Base-by-base conservation (phyloP, 2,329 filamentous ascomycete species). In the Amphichorda felina region DNA sequence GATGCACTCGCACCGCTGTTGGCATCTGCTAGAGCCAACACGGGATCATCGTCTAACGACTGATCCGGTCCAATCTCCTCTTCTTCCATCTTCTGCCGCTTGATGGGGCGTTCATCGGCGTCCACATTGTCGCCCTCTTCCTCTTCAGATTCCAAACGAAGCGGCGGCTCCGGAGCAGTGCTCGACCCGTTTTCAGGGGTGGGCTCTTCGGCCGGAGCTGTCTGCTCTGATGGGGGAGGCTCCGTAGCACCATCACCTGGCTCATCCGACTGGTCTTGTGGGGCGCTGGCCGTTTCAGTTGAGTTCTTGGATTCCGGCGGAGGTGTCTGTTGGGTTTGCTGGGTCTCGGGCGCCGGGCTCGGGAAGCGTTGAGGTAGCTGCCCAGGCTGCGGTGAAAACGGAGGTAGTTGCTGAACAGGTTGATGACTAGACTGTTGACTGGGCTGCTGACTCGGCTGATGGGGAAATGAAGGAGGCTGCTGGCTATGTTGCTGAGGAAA, bases 11-110 rank as follows among this genome's bases (percentile, higher is more conserved):
- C 43, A 21, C 55, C 54, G 44, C 57, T 63, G 38, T 68, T 36
- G 1, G 38, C 38, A 16, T 21, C 28, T n/a, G 64, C 61, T 29
- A 71, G 46, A 7, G 62, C 65, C 40, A 71, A 41, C 10, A 71
- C 61, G 5, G 64, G 64, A 38, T 68, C 64, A 38, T 70, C 66
- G 19, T 68, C 63, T 11, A 67, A 45, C 1, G 52, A 43, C 8
- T 51, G 47, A 13, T 58, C 54, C 11, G 57, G 53, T 9, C 48
- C 42, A n/a, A 49, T 34, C 13, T 51, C 47, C 4, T 46, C 49
- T 4, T 52, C 50, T 10, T 59, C 55, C 5, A 67, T 41, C 22
- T 59, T 54, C 27, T 48, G 57, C 8, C 64, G 57, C 41, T 68
- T 70, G 4, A 55, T 47, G 5, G 47, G 45, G 13, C 57, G 62